These are phyloP conservation scores for Saturnispora besseyi DNA, from an alignment of 805 yeast species.

Conservation along the genomic window DNA sequence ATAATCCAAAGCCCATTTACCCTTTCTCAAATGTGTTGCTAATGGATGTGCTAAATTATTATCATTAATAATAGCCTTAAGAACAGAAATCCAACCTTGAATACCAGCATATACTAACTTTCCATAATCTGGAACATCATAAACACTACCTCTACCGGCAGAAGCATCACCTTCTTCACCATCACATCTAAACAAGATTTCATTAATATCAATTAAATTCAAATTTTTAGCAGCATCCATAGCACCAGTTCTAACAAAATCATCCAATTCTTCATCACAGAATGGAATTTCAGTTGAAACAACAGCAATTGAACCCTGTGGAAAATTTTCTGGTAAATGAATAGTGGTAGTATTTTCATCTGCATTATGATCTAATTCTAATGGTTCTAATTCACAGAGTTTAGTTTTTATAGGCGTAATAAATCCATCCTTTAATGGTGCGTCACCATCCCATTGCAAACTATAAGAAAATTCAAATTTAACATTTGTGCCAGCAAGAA, in stretches of 20 bases:
- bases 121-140: constrained; percentile 68
- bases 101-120: constrained; percentile 77
- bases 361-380: constrained; percentile 38
- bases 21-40: constrained; percentile 70
- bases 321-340: constrained; percentile 53
- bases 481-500: constrained; percentile 51
- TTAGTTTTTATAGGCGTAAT: constrained; percentile 62
- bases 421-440: constrained; percentile 3
- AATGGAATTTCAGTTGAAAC: constrained; percentile 60
- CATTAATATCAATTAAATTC: constrained; percentile 62
- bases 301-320: constrained; percentile 87
- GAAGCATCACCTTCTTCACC: constrained; percentile 82
- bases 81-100: constrained; percentile 80
- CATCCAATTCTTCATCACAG: constrained; percentile 58
- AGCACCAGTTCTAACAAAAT: constrained; percentile 66
- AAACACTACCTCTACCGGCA: constrained; percentile 62
- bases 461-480: constrained; percentile 50
- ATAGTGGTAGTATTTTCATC: constrained; percentile 41
- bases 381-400: constrained; percentile 42
- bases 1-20: constrained; percentile 85
- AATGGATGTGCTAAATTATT: constrained; percentile 82
- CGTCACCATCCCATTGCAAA: constrained; percentile 32
- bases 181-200: constrained; percentile 67
- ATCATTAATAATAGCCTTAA: constrained; percentile 49
- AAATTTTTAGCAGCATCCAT: constrained; percentile 58